Conservation (phyloP, 2,329 filamentous ascomycete species). For the Fusarium multiceps region DNA sequence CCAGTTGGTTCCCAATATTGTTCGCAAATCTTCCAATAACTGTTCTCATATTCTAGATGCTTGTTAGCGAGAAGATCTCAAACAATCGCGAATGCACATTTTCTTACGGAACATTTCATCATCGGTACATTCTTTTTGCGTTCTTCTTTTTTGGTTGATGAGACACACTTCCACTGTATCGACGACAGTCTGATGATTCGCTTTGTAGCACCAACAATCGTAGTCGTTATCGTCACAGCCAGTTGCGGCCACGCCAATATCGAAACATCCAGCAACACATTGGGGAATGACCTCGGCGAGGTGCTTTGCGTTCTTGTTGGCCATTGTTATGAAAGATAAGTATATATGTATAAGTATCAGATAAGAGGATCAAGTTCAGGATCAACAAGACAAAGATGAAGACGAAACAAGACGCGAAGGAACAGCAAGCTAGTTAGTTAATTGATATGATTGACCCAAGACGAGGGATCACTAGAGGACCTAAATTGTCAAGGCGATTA, state of each 20-base stretch:
- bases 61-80: background rate
- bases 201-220: constrained; percentile 43
- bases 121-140: constrained; percentile 32
- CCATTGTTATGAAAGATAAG: constrained; percentile 19
- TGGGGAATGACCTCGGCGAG: constrained; percentile 36
- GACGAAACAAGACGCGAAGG: background rate
- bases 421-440: constrained; percentile 2
- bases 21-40: constrained; percentile 46
- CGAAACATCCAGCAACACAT: constrained; percentile 38
- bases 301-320: constrained; percentile 35
- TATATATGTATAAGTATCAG: background rate
- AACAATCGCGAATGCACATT: accelerated
- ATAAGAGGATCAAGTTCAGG: background rate
- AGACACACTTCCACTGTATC: constrained; percentile 41
- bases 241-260: constrained; percentile 40
- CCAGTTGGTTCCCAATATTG: constrained; percentile 44
- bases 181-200: constrained; percentile 42
- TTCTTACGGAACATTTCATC: constrained; percentile 41
- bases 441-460: background rate
- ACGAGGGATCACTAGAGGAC: constrained; percentile 4
- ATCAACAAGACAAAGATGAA: background rate
- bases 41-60: constrained; percentile 41
- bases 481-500: constrained; percentile 5
- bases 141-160: constrained; percentile 28
- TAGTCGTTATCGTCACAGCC: constrained; percentile 39